Conservation (phyloP, 768 basidiomycete genomes). For the Mycena kentingensis region DNA sequence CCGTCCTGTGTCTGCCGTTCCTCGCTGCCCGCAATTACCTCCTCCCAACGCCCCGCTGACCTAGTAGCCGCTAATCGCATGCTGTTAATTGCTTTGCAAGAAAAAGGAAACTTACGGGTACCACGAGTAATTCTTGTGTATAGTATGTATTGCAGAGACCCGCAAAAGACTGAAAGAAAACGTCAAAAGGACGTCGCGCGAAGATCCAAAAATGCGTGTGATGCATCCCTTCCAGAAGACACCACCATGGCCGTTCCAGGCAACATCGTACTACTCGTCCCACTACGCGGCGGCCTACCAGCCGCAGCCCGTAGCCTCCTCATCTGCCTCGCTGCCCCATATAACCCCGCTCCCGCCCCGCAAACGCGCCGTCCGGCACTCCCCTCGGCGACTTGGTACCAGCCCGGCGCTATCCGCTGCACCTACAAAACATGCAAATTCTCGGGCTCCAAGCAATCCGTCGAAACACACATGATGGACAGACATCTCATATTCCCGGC, state of each 20-base stretch:
- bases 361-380: slow-evolving; percentile 1
- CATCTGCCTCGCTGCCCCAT: slow-evolving; percentile 33
- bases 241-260: slow-evolving; percentile 27
- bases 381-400: slow-evolving; percentile 52
- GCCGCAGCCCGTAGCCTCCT: slow-evolving; percentile 32
- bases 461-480: slow-evolving; percentile 87
- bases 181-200: not conserved
- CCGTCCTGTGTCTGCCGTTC: slow-evolving; percentile 13
- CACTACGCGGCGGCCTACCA: slow-evolving; percentile 61
- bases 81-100: slow-evolving; percentile 23
- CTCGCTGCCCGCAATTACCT: slow-evolving; percentile 5
- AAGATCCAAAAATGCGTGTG: not conserved
- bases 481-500: slow-evolving; percentile 83
- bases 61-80: slow-evolving; percentile 24
- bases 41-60: slow-evolving; percentile 17
- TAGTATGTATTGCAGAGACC: slow-evolving; percentile 10
- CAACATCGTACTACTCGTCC: slow-evolving; percentile 42
- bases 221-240: slow-evolving; percentile 10
- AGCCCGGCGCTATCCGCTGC: slow-evolving; percentile 62
- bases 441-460: slow-evolving; percentile 65
- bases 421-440: slow-evolving; percentile 67
- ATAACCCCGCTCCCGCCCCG: slow-evolving; percentile 16
- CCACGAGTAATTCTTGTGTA: slow-evolving; percentile 18
- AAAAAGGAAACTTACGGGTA: slow-evolving; percentile 18
- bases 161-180: slow-evolving; percentile 3